Conservation (phyloP, 257 asterid species). For the Solanum bulbocastanum region DNA sequence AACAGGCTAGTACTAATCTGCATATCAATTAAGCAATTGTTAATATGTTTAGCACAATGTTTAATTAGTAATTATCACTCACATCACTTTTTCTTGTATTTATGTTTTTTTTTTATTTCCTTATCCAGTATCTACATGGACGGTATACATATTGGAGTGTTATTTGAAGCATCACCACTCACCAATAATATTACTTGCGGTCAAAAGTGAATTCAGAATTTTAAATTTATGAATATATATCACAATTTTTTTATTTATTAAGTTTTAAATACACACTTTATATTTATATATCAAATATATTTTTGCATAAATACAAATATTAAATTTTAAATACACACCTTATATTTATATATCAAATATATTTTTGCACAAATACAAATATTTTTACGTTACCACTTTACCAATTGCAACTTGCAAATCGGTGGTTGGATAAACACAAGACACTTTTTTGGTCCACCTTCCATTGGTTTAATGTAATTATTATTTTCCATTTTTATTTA, state of each 20-base stretch:
- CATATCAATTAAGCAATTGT: background rate
- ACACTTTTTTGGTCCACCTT: background rate
- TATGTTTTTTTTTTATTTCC: background rate
- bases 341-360: too few relatives aligned
- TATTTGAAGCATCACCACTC: background rate
- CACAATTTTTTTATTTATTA: background rate
- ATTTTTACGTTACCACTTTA: background rate
- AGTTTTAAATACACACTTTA: too few relatives aligned
- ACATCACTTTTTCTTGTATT: background rate
- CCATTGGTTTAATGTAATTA: background rate
- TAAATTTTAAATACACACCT: too few relatives aligned
- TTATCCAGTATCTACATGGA: background rate
- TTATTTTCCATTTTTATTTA: background rate
- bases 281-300: fast-evolving
- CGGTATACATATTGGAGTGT: background rate
- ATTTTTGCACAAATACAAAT: too few relatives aligned
- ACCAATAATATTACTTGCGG: background rate
- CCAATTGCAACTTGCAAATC: background rate
- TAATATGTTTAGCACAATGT: background rate
- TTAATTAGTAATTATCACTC: background rate
- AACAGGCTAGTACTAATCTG: background rate
- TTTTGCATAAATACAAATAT: too few relatives aligned
- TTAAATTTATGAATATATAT: background rate
- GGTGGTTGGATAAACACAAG: background rate
- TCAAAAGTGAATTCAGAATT: fast-evolving